phyloP scores from a whole-genome alignment of 225 moss, liverwort and hornwort genomes.

The Thuidium tamariscinum region DNA sequence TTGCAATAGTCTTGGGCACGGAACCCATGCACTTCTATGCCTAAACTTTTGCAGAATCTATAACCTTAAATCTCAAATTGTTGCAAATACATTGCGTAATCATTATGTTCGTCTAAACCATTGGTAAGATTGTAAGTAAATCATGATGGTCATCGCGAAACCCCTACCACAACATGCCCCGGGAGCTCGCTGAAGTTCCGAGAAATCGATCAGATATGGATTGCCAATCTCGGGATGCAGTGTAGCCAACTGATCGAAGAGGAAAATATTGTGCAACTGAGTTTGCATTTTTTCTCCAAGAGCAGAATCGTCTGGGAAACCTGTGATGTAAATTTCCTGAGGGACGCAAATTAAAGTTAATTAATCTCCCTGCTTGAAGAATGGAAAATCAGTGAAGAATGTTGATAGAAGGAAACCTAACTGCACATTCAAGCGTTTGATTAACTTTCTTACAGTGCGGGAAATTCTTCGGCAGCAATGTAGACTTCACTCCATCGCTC shows the following conservation, averaged over 20 bases:
- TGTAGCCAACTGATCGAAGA: not conserved
- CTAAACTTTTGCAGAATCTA: too few relatives aligned
- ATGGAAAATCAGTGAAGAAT: not conserved
- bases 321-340: not conserved
- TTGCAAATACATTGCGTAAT: not conserved
- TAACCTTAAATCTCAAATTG: not conserved
- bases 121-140: not conserved
- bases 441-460: too few relatives aligned
- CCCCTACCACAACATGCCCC: not conserved
- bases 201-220: too few relatives aligned
- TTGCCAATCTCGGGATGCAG: not conserved
- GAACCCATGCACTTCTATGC: not conserved
- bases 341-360: too few relatives aligned
- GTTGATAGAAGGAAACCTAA: not conserved
- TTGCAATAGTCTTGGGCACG: not conserved
- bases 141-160: not conserved
- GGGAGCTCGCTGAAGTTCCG: too few relatives aligned
- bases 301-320: not conserved
- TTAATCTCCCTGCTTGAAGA: not conserved
- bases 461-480: not conserved
- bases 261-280: not conserved
- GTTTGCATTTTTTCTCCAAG: not conserved
- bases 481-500: not conserved
- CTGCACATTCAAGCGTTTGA: not conserved
- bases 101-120: not conserved